Conservation (phyloP, 1,284 basidiomycete species). For the Ceraceosorus bombacis region DNA sequence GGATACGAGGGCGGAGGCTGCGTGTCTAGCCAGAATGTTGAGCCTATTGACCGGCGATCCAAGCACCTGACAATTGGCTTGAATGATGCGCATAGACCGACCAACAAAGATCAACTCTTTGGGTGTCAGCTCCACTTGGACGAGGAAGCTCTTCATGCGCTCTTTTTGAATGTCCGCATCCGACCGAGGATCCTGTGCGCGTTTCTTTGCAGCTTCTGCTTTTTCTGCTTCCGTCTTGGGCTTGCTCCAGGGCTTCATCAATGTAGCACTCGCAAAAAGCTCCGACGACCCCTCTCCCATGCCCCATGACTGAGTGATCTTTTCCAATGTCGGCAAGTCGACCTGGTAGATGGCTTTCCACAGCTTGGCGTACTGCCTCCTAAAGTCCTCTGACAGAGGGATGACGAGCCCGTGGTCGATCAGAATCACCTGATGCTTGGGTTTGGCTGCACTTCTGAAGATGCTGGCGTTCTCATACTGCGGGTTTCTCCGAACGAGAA, state of each 20-base stretch:
- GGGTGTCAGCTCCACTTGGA: slow-evolving; percentile 36
- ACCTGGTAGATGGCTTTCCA: slow-evolving; percentile 39
- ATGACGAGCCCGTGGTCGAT: slow-evolving; percentile 44
- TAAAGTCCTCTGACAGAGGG: slow-evolving; percentile 30
- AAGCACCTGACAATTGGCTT: slow-evolving; percentile 36
- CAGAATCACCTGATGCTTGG: slow-evolving; percentile 34
- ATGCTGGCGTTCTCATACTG: slow-evolving; percentile 5
- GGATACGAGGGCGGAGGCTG: slow-evolving; percentile 28
- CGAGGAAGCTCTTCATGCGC: slow-evolving; percentile 31
- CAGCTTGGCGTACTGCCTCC: slow-evolving; percentile 35
- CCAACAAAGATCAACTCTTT: slow-evolving; percentile 42
- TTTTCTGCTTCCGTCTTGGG: slow-evolving; percentile 11
- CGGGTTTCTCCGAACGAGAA: slow-evolving; percentile 35
- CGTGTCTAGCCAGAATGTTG: slow-evolving; percentile 42
- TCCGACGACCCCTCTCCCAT: slow-evolving; percentile 35
- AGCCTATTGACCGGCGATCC: slow-evolving; percentile 42
- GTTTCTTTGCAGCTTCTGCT: slow-evolving; percentile 30
- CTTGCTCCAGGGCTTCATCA: slow-evolving; percentile 39
- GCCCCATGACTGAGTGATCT: slow-evolving; percentile 34
- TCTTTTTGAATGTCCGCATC: slow-evolving; percentile 14
- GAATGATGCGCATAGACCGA: slow-evolving; percentile 35
- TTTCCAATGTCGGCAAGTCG: slow-evolving; percentile 29
- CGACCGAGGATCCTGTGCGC: slow-evolving; percentile 6
- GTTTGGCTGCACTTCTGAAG: slow-evolving; percentile 15
- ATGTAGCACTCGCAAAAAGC: slow-evolving; percentile 33